These are phyloP conservation scores for Spizellomyces sp. DNA, from an alignment of 192 early-diverging fungal genomes.

Conservation along the genomic window DNA sequence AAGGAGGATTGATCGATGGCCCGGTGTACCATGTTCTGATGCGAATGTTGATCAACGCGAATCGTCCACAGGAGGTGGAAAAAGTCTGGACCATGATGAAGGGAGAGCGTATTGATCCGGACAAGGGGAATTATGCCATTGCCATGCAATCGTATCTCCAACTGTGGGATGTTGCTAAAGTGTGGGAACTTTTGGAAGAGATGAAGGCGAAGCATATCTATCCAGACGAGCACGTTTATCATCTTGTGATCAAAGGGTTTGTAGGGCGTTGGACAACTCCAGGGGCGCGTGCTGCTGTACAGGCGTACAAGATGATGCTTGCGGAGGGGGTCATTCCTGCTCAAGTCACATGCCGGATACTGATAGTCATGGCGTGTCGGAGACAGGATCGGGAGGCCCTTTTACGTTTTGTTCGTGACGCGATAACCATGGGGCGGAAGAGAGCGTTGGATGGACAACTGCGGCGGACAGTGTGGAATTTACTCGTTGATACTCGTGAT, in stretches of 20 bases:
- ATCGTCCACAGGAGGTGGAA: conserved; percentile 23
- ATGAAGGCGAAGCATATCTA: neutral
- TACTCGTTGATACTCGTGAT: neutral
- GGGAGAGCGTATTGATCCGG: neutral
- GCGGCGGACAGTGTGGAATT: neutral
- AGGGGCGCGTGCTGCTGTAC: no score
- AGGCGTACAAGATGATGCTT: no score
- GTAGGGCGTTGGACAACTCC: no score
- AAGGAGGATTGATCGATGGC: neutral
- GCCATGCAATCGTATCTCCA: neutral
- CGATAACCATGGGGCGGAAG: neutral
- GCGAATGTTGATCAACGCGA: neutral
- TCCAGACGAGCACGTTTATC: neutral
- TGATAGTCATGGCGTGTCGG: no score
- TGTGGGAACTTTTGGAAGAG: neutral
- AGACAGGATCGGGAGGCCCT: no score
- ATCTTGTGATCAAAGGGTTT: neutral
- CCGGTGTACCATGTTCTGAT: neutral
- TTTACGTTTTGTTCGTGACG: no score
- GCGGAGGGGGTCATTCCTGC: no score
- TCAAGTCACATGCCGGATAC: no score
- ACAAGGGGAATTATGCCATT: neutral
- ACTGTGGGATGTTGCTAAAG: neutral
- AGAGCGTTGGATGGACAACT: neutral
- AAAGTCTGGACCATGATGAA: conserved; percentile 10